These are phyloP conservation scores for Aegilops tauschii DNA, from an alignment of 176 grass and related monocot species.

Conservation along the genomic window DNA sequence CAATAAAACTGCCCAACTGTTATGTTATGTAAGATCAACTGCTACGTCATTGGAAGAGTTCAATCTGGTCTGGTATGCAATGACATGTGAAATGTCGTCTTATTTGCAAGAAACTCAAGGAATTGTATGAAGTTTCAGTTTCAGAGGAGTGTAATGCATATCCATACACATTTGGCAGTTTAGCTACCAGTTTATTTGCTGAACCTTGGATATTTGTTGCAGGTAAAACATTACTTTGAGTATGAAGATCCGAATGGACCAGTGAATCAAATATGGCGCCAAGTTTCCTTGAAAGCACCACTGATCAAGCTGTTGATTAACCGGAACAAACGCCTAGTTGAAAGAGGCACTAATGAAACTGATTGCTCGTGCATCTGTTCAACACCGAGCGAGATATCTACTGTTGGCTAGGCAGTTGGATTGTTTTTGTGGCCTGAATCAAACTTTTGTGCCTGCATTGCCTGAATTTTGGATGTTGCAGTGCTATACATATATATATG, in stretches of 20 bases:
- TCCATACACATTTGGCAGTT: slow-evolving; percentile 1
- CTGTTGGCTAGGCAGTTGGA: slow-evolving; percentile 17
- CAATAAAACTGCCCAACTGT: background rate
- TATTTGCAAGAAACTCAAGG: background rate
- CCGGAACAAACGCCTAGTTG: slow-evolving; percentile 69
- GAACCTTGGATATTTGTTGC: slow-evolving; percentile 19
- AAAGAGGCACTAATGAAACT: slow-evolving; percentile 43
- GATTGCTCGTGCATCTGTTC: slow-evolving; percentile 87
- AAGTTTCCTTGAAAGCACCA: slow-evolving; percentile 79
- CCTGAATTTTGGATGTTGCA: slow-evolving; percentile 13
- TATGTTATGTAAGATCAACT: background rate
- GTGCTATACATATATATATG: slow-evolving; percentile 4
- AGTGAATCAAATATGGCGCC: slow-evolving; percentile 88
- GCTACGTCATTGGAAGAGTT: background rate
- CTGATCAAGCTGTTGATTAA: slow-evolving; percentile 86
- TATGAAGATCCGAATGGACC: slow-evolving; percentile 83
- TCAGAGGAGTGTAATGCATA: slow-evolving; percentile 11
- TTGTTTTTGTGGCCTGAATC: background rate
- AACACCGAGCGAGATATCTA: slow-evolving; percentile 28
- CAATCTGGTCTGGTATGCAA: background rate
- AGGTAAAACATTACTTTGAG: slow-evolving; percentile 86
- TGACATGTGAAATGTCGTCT: background rate
- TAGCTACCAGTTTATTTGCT: slow-evolving; percentile 22
- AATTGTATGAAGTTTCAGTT: background rate
- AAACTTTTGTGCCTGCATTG: background rate